A percentile compares a stretch with the other conserved stretches of the same genome.
These are phyloP conservation scores for Carex pumila DNA, from an alignment of 176 grass and related monocot species.

Conservation along the genomic window DNA sequence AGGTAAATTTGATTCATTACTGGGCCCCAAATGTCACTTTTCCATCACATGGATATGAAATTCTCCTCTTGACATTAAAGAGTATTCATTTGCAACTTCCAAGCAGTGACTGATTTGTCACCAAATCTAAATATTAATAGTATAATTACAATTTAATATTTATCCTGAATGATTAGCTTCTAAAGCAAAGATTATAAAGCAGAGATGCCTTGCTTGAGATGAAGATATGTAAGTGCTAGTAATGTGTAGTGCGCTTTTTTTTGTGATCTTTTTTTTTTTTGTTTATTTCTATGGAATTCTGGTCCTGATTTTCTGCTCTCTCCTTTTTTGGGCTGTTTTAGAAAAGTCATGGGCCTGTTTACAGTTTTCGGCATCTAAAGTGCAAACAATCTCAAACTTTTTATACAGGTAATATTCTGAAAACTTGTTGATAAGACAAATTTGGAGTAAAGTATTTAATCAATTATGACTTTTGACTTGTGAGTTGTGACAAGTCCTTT, in stretches of 20 bases:
- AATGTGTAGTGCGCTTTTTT: slow-evolving; percentile 2
- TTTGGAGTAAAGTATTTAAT: not conserved
- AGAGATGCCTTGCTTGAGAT: slow-evolving; percentile 16
- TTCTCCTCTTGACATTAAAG: not conserved
- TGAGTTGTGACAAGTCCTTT: not conserved
- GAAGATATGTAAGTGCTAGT: not conserved
- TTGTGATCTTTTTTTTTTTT: not conserved
- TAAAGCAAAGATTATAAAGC: slow-evolving; percentile 16
- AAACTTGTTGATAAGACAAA: slow-evolving; percentile 14
- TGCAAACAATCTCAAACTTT: slow-evolving; percentile 15
- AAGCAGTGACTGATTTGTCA: not conserved
- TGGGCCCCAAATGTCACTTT: not conserved
- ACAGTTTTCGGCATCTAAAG: not conserved
- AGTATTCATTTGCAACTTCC: not conserved
- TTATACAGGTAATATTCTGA: slow-evolving; percentile 11
- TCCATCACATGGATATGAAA: not conserved
- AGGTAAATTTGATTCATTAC: not conserved
- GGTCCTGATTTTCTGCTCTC: not conserved
- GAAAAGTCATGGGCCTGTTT: not conserved
- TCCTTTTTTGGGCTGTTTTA: not conserved
- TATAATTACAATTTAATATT: not conserved
- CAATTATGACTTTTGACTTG: slow-evolving; percentile 13
- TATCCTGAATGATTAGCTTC: not conserved
- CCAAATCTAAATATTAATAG: not conserved
- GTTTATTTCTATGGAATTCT: not conserved